Percentiles rank a stretch among this genome's conserved stretches.
These are phyloP conservation scores for Plantago elongata DNA, from an alignment of 257 asterid species.

Conservation along the genomic window DNA sequence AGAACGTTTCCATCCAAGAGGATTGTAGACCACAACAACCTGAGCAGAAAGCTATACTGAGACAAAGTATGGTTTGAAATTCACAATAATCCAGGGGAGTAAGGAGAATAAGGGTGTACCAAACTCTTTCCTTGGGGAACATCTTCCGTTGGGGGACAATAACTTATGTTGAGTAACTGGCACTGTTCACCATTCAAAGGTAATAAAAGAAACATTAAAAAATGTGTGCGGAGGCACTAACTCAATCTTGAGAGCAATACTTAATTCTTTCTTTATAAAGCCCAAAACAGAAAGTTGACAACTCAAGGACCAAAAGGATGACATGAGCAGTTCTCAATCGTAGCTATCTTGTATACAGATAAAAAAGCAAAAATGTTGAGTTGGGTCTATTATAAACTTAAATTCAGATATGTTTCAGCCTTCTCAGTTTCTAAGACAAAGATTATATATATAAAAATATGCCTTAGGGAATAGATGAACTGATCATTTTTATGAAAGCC, in stretches of 20 bases:
- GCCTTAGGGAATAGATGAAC: no score
- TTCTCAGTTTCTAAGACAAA: no score
- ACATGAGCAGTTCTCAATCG: no score
- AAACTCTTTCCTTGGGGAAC: conserved; percentile 56
- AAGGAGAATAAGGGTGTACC: conserved; percentile 38
- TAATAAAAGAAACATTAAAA: background rate
- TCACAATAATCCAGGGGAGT: conserved; percentile 9
- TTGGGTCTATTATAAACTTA: no score
- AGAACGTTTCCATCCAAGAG: conserved; percentile 82
- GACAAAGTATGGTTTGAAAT: conserved; percentile 6
- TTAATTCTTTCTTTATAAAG: background rate
- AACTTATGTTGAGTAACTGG: conserved; percentile 74
- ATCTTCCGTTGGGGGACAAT: conserved; percentile 74
- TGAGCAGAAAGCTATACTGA: conserved; percentile 24
- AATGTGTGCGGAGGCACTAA: conserved; percentile 9
- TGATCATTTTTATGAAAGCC: no score
- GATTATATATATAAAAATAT: no score
- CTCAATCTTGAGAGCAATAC: background rate
- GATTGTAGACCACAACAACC: conserved; percentile 75
- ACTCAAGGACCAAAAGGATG: no score
- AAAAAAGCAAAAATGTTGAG: no score
- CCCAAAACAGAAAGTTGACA: no score
- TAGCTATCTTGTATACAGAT: no score
- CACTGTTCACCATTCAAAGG: conserved; percentile 45
- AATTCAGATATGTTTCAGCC: no score